These are phyloP conservation scores for Myxozyma melibiosi DNA, from an alignment of 805 yeast species.

Conservation along the genomic window DNA sequence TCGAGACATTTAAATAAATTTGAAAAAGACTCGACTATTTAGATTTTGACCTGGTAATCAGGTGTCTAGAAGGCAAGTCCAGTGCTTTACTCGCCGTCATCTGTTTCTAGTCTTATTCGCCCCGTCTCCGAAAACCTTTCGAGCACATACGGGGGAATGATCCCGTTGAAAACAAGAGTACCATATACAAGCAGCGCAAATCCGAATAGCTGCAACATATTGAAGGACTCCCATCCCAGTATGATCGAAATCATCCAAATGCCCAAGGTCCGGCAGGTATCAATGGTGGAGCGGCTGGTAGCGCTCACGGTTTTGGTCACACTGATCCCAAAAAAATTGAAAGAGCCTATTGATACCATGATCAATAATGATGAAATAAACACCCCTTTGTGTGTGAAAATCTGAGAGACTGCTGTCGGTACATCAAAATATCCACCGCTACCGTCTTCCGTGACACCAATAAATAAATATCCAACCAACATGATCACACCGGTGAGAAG, in stretches of 20 bases:
- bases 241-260: slow-evolving; percentile 73
- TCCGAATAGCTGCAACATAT: slow-evolving; percentile 63
- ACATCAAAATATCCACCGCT: slow-evolving; percentile 58
- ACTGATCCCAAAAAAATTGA: slow-evolving; percentile 74
- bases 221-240: slow-evolving; percentile 76
- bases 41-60: background rate
- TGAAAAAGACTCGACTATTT: background rate
- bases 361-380: slow-evolving; percentile 59
- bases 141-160: slow-evolving; percentile 20
- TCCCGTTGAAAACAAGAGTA: slow-evolving; percentile 70
- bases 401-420: slow-evolving; percentile 52
- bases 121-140: background rate
- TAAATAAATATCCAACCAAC: slow-evolving; percentile 43
- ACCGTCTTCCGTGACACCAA: slow-evolving; percentile 42
- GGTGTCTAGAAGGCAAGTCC: background rate
- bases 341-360: slow-evolving; percentile 70
- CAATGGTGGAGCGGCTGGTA: slow-evolving; percentile 76
- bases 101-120: background rate
- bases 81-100: background rate
- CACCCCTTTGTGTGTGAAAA: slow-evolving; percentile 49
- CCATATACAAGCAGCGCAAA: slow-evolving; percentile 67
- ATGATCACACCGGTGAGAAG: slow-evolving; percentile 50
- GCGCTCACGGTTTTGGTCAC: slow-evolving; percentile 68
- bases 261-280: slow-evolving; percentile 70
- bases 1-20: too few species aligned